Evolutionary conservation across 257 asterid genomes (phyloP).

Genomic region (Orobanche coerulescens): DNA sequence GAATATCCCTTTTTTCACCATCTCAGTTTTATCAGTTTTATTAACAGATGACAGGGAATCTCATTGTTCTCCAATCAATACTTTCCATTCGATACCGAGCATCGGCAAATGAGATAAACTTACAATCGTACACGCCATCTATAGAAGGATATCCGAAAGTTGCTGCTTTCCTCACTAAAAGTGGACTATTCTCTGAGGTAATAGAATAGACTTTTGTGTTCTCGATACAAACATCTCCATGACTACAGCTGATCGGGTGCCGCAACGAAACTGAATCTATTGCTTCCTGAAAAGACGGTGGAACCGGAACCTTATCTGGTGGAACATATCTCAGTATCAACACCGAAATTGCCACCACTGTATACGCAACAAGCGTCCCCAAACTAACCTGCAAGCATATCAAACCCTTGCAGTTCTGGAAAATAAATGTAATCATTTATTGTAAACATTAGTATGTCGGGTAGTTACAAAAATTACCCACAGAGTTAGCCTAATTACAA

Average conservation of each 20-base stretch:
- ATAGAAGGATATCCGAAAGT: conserved; percentile 36
- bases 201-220: conserved; percentile 24
- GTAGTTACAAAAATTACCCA: not conserved
- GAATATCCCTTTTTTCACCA: not conserved
- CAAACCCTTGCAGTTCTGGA: not conserved
- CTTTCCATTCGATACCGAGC: not conserved
- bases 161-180: conserved; percentile 40
- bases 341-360: conserved; percentile 81
- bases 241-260: conserved; percentile 27
- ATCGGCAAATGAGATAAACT: conserved; percentile 23
- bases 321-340: conserved; percentile 91
- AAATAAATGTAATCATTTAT: not conserved
- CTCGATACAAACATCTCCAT: conserved; percentile 30
- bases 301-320: conserved; percentile 81
- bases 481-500: not conserved
- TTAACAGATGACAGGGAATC: not conserved
- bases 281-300: conserved; percentile 70
- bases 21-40: not conserved
- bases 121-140: conserved; percentile 37
- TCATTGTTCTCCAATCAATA: not conserved
- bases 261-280: conserved; percentile 66
- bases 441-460: not conserved
- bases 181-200: conserved; percentile 35
- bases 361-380: conserved; percentile 95
- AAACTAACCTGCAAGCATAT: conserved; percentile 83